Base-by-base conservation (phyloP, 352 stramenopile genomes). In the Globisporangium apiculatum region DNA sequence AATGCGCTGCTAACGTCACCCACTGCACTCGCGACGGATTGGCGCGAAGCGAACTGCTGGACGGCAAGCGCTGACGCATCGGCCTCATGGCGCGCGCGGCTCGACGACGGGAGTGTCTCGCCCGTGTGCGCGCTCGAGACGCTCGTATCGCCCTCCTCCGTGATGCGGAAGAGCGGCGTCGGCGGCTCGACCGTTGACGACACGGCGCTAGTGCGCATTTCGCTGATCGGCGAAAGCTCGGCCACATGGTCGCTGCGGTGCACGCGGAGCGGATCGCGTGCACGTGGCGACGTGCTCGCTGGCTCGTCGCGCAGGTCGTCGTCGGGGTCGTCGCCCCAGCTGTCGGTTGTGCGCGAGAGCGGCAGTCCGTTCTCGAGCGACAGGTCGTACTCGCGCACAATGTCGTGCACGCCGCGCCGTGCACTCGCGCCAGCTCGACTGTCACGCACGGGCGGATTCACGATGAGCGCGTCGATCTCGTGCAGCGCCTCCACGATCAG, bases 271-370 rank as follows among this genome's bases (percentile, higher is more conserved):
- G 35, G 0, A 8, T 62, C 57, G 50, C 24, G 37, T 12, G 15
- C 45, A 18, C 48, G 48, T 45, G 49, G 35, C 37, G 57, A 49
- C 12, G 49, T 41, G 42, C 38, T 38, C 6, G 51, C 45, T 7
- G 43, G 40, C 5, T 62, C 57, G 35, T 62, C 49, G n/a, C 50
- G 57, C 38, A 43, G 24, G 1, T 62, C 57, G n/a, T 62, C 57
- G 10, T 62, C 57, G 6, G 42, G 57, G 9, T 68, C 75, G 24
- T 86, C 75, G 37, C 69, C 75, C 75, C 75, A 86, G 61, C 73
- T 83, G 49, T 86, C 75, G 4, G 75, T 86, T 14, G 75, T 86
- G 53, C 75, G 61, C 35, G 75, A 86, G 48, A 86, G 63, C 10
- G 75, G 75, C 47, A 86, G 49, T 48, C 78, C 75, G 1, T 67